Conservation (phyloP, 2,329 filamentous ascomycete species). For the Aspergillus japonicus region DNA sequence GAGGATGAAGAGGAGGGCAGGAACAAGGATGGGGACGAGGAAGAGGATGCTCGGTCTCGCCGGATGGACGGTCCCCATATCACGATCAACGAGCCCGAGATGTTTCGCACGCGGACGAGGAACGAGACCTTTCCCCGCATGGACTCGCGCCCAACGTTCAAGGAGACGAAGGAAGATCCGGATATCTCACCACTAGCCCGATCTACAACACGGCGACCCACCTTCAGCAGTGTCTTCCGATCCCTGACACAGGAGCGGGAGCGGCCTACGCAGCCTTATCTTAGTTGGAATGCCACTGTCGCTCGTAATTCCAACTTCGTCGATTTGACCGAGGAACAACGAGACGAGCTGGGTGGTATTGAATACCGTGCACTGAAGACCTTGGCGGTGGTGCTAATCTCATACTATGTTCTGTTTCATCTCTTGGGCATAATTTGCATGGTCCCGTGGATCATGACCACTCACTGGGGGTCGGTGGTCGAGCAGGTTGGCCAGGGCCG, state of each 20-base stretch:
- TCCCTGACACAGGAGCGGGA: constrained; percentile 40
- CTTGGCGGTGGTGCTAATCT: constrained; percentile 71
- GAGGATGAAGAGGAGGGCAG: constrained; percentile 19
- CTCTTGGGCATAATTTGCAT: constrained; percentile 71
- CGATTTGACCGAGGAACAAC: constrained; percentile 81
- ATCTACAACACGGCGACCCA: constrained; percentile 28
- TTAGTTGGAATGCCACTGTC: constrained; percentile 90
- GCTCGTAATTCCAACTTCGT: constrained; percentile 92
- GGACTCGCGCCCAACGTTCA: constrained; percentile 36
- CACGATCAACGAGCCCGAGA: constrained; percentile 49
- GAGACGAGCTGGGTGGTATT: constrained; percentile 92
- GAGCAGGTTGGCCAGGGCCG: constrained; percentile 60
- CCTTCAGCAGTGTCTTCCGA: constrained; percentile 33
- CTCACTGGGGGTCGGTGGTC: constrained; percentile 66
- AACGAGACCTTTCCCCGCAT: constrained; percentile 40
- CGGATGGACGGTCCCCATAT: constrained; percentile 42
- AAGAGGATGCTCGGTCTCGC: constrained; percentile 18
- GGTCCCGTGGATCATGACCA: constrained; percentile 73
- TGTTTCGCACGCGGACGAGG: constrained; percentile 34
- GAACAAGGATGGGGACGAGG: constrained; percentile 15
- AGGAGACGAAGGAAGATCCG: constrained; percentile 31
- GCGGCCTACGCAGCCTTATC: constrained; percentile 70
- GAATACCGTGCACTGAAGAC: constrained; percentile 92
- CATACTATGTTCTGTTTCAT: constrained; percentile 83
- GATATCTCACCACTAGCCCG: constrained; percentile 26